Evolutionary conservation across 164 flowering plant species (phyloP), one percentile per base, ranked within the genome.

Genomic region (Protea cynaroides): DNA sequence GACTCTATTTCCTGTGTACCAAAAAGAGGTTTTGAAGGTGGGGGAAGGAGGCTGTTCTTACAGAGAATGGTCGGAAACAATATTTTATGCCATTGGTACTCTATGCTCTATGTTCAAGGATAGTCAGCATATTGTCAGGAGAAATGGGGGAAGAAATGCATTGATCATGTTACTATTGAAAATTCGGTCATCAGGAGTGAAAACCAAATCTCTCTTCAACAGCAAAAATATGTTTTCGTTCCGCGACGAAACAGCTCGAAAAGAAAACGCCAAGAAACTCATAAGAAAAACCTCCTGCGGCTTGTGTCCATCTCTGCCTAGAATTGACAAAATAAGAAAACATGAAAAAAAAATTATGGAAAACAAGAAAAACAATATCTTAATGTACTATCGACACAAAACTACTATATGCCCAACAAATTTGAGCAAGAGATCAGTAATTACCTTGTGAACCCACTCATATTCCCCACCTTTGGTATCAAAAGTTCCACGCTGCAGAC

Each of bases 401-500:
- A 40, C 46, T 12, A 40, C 15, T 44, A 17, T 49, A 49, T 49
- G 21, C n/a, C 19, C 6, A 15, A 12, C 14, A 49, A 49, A 49
- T 49, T 15, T 49, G 52, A 49, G 52, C 14, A 15, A 40, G 18
- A 4, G 19, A 49, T 49, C 25, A 57, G 56, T 11, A 58, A 8
- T 37, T 82, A 90, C 98, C 98, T 94, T 94, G 77, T 86, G 97
- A 73, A 81, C 93, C 99, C 99, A 94, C 71, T 91, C 99, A 74
- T 72, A 89, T 75, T 94, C 99, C 22, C 99, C 99, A 14, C 93
- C 88, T 74, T 85, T 85, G 40, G 94, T 79, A 65, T 94, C 99
- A 76, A 94, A 91, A n/a, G 97, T 91, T 71, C 99, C 97, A 79
- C 86, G 92, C 71, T 94, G 99, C 55, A 94, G 77, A 76, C 87